Base-by-base conservation (phyloP, 1,139 yeast genomes). In the Zygosaccharomyces pseudobailii region DNA sequence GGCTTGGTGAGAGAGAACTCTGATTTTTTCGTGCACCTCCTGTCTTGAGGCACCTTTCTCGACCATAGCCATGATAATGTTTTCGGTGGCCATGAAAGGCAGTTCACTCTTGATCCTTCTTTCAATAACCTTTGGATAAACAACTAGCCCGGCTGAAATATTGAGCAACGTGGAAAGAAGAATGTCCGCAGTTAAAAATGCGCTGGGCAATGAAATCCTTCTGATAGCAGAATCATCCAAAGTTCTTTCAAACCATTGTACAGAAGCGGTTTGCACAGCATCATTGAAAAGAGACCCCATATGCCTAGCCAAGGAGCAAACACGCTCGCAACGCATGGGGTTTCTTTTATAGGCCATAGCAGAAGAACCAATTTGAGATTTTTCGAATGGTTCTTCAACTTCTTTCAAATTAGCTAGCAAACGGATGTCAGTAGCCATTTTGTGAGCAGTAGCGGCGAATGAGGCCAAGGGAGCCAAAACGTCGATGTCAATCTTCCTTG, bases 271-370 rank as follows among this genome's bases (percentile, higher is more conserved):
- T 71, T 89, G 94, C 59, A 92, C 84, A 45, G 97, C 95, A 69
- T 92, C 97, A 66, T 78, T 88, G 73, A 85, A 85, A 61, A 89
- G 75, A 20, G 96, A 85, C 58, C 96, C 96, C 70, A 92, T 71
- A 70, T 92, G 97, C 75, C 98, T 87, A 24, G 97, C 82, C 58
- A 94, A 78, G 23, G 98, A 92, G 73, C 99, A 92, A 52, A 92
- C 97, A 70, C 99, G 84, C 75, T 92, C 99, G 67, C 94, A 85
- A 75, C 99, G 85, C 99, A 92, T 92, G 70, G 99, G 99, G 75
- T 92, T 92, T 74, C 99, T 87, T 80, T 92, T 92, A 77, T 92
- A 92, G 24, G 99, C 99, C 99, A 92, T 92, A 36, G 98, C 98
- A 50, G 90, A 80, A 20, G 97, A 90, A 36, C 99, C 99, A 66